A percentile compares a stretch with the other conserved stretches of the same genome.
Evolutionary conservation across 345 rosid species (phyloP).

Genomic region (Bruguiera sexangula): DNA sequence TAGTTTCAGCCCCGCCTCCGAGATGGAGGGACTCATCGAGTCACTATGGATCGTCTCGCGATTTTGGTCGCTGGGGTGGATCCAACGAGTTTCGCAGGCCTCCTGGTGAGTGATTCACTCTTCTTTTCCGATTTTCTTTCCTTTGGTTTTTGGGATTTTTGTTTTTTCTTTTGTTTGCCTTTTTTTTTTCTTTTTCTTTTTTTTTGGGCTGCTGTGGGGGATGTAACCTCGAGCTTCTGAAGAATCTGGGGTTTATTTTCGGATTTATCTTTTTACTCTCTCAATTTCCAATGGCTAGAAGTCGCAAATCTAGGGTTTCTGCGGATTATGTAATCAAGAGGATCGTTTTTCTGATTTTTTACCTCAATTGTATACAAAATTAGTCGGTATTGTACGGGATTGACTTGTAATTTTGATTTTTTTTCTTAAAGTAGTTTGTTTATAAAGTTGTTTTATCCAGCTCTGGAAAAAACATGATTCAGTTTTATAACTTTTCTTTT

Average conservation of each 20-base stretch:
- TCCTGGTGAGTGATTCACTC: constrained; percentile 43
- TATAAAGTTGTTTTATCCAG: no score
- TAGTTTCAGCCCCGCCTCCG: constrained; percentile 43
- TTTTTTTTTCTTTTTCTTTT: background rate
- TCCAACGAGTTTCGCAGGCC: constrained; percentile 76
- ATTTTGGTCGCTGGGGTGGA: constrained; percentile 53
- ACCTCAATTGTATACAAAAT: background rate
- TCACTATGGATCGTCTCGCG: constrained; percentile 47
- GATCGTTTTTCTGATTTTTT: background rate
- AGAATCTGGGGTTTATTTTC: background rate
- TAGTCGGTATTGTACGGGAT: background rate
- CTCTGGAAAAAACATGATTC: no score
- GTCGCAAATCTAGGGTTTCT: constrained; percentile 2
- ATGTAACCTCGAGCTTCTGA: background rate
- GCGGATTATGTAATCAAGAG: background rate
- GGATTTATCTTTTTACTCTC: background rate
- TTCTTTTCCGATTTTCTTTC: background rate
- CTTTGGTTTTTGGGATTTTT: background rate
- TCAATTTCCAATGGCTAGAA: background rate
- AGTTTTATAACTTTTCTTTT: no score
- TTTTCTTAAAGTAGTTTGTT: background rate
- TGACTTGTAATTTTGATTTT: background rate
- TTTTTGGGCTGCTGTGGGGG: background rate
- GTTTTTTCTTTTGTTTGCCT: background rate
- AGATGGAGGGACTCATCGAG: constrained; percentile 77